Evolutionary conservation across 768 basidiomycete species (phyloP), one percentile per base, ranked within the genome.

Genomic region (Serendipita vermifera): DNA sequence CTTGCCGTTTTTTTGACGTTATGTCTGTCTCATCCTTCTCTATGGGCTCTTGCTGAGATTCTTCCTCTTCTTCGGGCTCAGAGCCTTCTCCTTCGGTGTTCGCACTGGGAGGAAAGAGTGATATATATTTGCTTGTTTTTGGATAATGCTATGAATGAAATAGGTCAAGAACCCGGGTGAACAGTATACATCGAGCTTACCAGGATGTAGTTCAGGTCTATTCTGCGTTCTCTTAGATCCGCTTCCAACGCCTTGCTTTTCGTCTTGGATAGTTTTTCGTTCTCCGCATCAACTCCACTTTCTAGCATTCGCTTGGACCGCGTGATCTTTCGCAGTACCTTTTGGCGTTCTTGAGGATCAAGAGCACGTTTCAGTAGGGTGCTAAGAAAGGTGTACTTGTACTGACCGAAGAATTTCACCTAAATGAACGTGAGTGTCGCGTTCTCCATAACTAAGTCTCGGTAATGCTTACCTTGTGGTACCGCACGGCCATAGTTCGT

Each of bases 191-290:
- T 57, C 14, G 61, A 69, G 67, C 69, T 57, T 60, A 91, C 92
- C 67, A 91, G 65, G 51, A 93, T 79, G 65, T 97, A 98, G 66
- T 93, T 92, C 40, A 96, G 73, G 65, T 94, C 90, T 13, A 93
- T 76, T n/a, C 93, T 77, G 14, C 87, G 72, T 57, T 81, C 76
- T 6, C 70, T 64, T 35, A 96, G 64, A 11, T 75, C 68, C 36
- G 68, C 64, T 57, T 79, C 71, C 9, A 83, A 65, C 57, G 66
- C 60, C 55, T 64, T 63, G 27, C 62, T 62, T 57, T 72, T 66
- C 54, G 69, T 69, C 58, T 72, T 71, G 13, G 69, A 63, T 2
- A 71, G 65, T 29, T 51, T 51, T 29, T 51, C 46, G 6, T 29
- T 29, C 5, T 66, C 67, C 15, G 68, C 67, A 51, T 51, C 27